A percentile compares a stretch with the other conserved stretches of the same genome.
Evolutionary conservation across 768 basidiomycete genomes (phyloP).

Genomic region (Mycena metata): DNA sequence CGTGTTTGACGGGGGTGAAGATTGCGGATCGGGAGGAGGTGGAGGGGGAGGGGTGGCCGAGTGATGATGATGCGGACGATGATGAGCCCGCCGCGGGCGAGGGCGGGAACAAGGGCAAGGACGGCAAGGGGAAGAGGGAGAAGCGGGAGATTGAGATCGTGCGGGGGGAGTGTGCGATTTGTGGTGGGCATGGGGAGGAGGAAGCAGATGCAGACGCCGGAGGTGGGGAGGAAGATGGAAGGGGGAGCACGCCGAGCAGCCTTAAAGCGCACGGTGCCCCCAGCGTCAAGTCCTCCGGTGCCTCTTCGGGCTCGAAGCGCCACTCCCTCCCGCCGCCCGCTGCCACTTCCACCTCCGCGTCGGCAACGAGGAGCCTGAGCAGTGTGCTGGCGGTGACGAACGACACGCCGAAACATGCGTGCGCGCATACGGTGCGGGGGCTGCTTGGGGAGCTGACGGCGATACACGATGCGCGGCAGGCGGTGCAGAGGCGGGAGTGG

Average conservation of each 20-base stretch:
- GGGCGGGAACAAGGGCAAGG: too few species aligned
- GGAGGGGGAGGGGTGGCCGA: constrained; percentile 82
- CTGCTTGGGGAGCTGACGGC: constrained; percentile 82
- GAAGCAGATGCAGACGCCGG: constrained; percentile 36
- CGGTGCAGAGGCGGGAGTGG: constrained; percentile 82
- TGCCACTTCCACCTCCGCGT: too few species aligned
- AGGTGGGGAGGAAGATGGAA: constrained; percentile 29
- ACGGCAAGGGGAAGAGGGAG: too few species aligned
- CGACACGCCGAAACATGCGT: constrained; percentile 80
- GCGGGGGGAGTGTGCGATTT: constrained; percentile 57
- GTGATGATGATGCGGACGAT: constrained; percentile 34
- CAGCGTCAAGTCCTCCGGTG: constrained; percentile 63
- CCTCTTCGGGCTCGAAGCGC: constrained; percentile 65
- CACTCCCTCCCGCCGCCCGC: constrained; percentile 47
- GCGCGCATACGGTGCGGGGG: constrained; percentile 78
- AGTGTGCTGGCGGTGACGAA: constrained; percentile 67
- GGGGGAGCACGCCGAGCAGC: constrained; percentile 27
- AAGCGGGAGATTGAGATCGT: constrained; percentile 58
- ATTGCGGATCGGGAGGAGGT: constrained; percentile 87
- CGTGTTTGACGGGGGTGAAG: constrained; percentile 88
- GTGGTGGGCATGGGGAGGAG: constrained; percentile 50
- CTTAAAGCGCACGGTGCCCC: constrained; percentile 17
- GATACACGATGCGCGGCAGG: constrained; percentile 87
- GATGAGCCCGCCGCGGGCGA: constrained; percentile 59
- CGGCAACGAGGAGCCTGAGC: constrained; percentile 12